Base-by-base conservation (phyloP, 2,329 filamentous ascomycete species). In the Penicillium brasilianum region DNA sequence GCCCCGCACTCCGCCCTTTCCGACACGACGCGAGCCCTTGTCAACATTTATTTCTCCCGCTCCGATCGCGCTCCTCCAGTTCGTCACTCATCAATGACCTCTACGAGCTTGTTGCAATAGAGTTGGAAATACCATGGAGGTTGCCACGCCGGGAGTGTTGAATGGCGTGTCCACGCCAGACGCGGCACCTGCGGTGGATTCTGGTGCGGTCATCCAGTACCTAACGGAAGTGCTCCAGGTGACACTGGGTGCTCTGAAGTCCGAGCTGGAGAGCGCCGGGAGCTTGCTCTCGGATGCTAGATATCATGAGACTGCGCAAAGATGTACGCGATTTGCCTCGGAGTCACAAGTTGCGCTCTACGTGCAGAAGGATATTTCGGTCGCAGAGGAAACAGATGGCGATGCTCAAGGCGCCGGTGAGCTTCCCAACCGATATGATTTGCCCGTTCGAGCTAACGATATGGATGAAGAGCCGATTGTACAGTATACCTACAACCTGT, bases 311-410 rank as follows among this genome's bases (percentile, higher is more conserved):
- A 97, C 95, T 7, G 81, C 96, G 59, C 88, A 93, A 74, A 87
- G 92, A 81, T 97, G 94, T 78, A 88, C 88, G 68, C 90, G 93
- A 71, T 98, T 98, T 78, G 93, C 93, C 60, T 88, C 88, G 63
- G 96, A 99, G 78, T 85, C 90, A 60, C 92, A 97, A 80, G 88
- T 90, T 64, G 92, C 90, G 58, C 83, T 99, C 65, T 98, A 98
- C 79, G 89, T 97, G 65, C 90, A 95, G 75, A 97, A 97, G 80
- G 92, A 80, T 63, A 69, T 89, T 66, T 79, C 85, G 56, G 81
- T 84, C 65, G 82, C 83, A 13, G 82, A 85, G 52, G 77, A 84
- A 58, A 83, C 72, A 46, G 77, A 78, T 64, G 75, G 70, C 50
- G 68, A 72, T 39, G 69, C 72, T 28, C 74, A 76, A 61, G 74